phyloP scores from a whole-genome alignment of 2,329 filamentous ascomycete genomes.

The Botrytis paeoniae region DNA sequence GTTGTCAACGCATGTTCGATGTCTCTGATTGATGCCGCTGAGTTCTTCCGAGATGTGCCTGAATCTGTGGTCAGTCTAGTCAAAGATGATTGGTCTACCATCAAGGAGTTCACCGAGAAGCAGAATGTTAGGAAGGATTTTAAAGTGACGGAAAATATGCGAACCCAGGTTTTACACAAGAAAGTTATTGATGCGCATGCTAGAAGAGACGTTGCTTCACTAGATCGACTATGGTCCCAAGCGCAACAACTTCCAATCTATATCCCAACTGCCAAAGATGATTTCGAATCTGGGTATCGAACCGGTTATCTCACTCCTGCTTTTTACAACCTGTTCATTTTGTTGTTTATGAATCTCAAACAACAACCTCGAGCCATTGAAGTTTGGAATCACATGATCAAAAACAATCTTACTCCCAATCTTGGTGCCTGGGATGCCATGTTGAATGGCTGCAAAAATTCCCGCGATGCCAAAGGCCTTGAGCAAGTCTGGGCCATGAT shows the following conservation, averaged over 20 bases:
- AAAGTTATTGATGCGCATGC: slow-evolving; percentile 30
- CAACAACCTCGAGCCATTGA: slow-evolving; percentile 46
- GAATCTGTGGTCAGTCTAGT: slow-evolving; percentile 24
- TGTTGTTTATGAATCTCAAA: slow-evolving; percentile 45
- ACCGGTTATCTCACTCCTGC: slow-evolving; percentile 25
- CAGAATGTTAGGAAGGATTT: not conserved
- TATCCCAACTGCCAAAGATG: not conserved
- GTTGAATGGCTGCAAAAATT: slow-evolving; percentile 65
- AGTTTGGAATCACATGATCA: slow-evolving; percentile 56
- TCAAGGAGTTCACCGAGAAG: slow-evolving; percentile 21
- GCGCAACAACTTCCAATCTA: slow-evolving; percentile 29
- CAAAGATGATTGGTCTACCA: slow-evolving; percentile 23
- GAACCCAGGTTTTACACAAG: slow-evolving; percentile 16
- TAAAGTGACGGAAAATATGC: not conserved
- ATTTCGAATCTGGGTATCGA: not conserved
- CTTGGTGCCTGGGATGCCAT: slow-evolving; percentile 69
- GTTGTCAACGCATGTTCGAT: slow-evolving; percentile 8
- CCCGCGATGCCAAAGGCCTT: slow-evolving; percentile 57
- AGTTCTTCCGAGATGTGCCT: not conserved
- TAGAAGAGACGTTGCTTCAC: slow-evolving; percentile 25
- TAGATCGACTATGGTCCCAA: slow-evolving; percentile 32
- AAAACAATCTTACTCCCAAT: slow-evolving; percentile 55
- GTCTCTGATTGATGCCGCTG: slow-evolving; percentile 2
- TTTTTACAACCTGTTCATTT: slow-evolving; percentile 47
- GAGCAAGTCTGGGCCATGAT: slow-evolving; percentile 67